Evolutionary conservation across 2,329 filamentous ascomycete genomes (phyloP), one percentile per base, ranked within the genome.

Genomic region (Parafenestella ontariensis): DNA sequence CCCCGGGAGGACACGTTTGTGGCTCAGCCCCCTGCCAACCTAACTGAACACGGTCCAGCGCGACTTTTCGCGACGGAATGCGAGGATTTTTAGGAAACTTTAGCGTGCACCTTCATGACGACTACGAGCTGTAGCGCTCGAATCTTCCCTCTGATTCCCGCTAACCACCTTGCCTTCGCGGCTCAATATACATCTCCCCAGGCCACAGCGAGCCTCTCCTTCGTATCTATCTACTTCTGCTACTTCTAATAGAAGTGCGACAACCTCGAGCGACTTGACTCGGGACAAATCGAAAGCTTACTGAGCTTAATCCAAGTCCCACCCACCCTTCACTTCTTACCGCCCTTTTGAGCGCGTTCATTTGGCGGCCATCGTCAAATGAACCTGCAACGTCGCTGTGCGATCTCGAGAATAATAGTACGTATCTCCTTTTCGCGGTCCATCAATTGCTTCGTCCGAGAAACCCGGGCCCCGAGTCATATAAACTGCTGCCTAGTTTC

Each of bases 291-390:
- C 45, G 28, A 56, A 41, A 52, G 54, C 61, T 54, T 45, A 54
- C 52, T 50, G 47, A 49, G 48, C 56, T 64, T 56, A 55, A 53
- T 54, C 41, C 41, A 59, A 46, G 50, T 58, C 50, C 50, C 54
- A 54, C 51, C 52, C 46, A 54, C 44, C 52, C 52, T 52, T 46
- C 46, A 33, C 51, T 54, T 54, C 63, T 57, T 65, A 60, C 61
- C 76, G 43, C 80, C 3, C 79, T 79, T 28, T 50, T 70, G 77
- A 78, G 91, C 92, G 92, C 91, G 91, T 96, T 92, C 83, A 75
- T 96, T 68, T 95, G 92, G 84, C 91, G 90, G 88, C 88, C 80
- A 54, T 91, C 93, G 92, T 96, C 91, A 94, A 92, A 96, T 96
- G 93, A 96, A 95, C 92, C 92, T 97, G 93, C 92, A 93, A 82